phyloP scores from a whole-genome alignment of 208 protist species.

The Acanthamoeba sp. region DNA sequence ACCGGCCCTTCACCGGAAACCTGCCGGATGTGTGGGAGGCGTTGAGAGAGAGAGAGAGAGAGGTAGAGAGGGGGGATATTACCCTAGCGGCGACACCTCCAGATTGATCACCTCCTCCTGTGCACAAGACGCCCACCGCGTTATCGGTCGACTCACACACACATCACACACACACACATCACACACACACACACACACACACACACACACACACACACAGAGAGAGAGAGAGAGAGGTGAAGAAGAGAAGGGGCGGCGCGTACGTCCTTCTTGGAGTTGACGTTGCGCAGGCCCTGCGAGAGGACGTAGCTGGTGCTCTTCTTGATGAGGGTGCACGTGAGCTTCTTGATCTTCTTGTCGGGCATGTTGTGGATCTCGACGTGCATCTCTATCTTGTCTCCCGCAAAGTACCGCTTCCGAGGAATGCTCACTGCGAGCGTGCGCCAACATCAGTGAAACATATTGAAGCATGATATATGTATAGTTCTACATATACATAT shows the following conservation, averaged over 20 bases:
- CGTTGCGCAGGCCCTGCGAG: constrained; percentile 8
- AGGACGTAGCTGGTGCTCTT: constrained; percentile 1
- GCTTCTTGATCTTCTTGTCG: neutral
- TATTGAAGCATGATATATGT: too few species aligned
- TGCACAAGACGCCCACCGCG: neutral
- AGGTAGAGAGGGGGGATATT: too few species aligned
- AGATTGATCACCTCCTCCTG: constrained; percentile 1
- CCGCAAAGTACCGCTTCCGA: neutral
- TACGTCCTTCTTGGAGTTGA: neutral
- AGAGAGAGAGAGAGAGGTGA: neutral
- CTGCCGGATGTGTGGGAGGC: too few species aligned
- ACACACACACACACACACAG: too few species aligned
- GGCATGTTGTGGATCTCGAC: constrained; percentile 7
- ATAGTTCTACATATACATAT: too few species aligned
- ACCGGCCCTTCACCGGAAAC: neutral
- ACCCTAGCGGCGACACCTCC: neutral
- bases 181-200: too few species aligned
- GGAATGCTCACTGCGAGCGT: neutral
- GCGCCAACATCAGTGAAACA: too few species aligned
- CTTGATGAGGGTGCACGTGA: neutral
- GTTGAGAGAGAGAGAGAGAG: too few species aligned
- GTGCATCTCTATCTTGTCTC: neutral
- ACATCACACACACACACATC: too few species aligned
- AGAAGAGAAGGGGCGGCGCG: neutral
- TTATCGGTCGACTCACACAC: too few species aligned